Base-by-base conservation (phyloP, 306 rosid genomes). In the Elaeagnus macrophylla region DNA sequence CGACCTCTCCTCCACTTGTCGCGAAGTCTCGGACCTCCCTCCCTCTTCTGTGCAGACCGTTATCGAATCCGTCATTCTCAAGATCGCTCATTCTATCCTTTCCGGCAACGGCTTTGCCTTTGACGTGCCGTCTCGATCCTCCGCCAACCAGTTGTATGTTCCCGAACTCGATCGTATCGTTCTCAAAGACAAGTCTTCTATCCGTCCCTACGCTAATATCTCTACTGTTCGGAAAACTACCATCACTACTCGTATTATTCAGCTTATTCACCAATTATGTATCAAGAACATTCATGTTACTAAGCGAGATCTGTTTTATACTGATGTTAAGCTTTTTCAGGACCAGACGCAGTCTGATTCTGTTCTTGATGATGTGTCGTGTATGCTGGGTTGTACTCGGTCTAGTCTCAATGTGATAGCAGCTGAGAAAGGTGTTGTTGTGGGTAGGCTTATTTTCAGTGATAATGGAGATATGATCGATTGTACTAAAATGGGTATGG, bases 401-500 rank as follows among this genome's bases (percentile, higher is more conserved):
- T 90, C 97, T 2, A 86, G 90, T 32, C 86, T 90, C 39, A 90
- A 90, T 8, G 95, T 86, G 10, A 70, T 90, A 9, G 97, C 97
- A 3, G 83, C 95, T 0, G 97, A 90, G 78, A 90, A 77, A 41
- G 97, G 97, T 1, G 97, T 90, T 7, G 95, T 90, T 11, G 95
- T 85, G 25, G 97, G 97, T 6, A 68, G 97, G 17, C 71, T 90
- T 5, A 78, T 90, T 62, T 90, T 90, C 72, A 90, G 97, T 20
- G 97, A 90, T 68, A 81, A 83, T 51, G 95, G 97, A 6, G 97
- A 90, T 55, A 77, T 86, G 86, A 90, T 90, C 3, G 97, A 90
- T 48, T 90, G 97, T 59, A 86, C 97, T 0, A 90, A 89, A 59
- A 90, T 90, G 97, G 97, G 97, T 0, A 83, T 86, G 95, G 97